A percentile compares a stretch with the other conserved stretches of the same genome.
phyloP scores from a whole-genome alignment of 768 basidiomycete genomes.

The Russula sp. region DNA sequence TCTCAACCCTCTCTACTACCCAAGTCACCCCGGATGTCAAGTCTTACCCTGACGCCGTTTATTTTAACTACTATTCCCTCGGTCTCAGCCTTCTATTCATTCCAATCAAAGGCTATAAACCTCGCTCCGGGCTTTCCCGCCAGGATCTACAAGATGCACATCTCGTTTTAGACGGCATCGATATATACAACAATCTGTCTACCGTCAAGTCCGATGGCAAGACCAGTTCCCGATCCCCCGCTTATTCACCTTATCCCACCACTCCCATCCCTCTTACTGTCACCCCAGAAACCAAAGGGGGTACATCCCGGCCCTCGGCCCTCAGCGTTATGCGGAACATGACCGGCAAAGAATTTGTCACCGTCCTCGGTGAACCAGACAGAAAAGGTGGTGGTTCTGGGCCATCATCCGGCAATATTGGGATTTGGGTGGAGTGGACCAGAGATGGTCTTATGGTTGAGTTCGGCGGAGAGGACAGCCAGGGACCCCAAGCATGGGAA shows the following conservation, averaged over 20 bases:
- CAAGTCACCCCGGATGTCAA: conserved; percentile 62
- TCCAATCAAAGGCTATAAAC: conserved; percentile 64
- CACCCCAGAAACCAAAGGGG: conserved; percentile 30
- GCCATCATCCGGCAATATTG: conserved; percentile 78
- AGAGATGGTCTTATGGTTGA: conserved; percentile 80
- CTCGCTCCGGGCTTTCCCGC: conserved; percentile 44
- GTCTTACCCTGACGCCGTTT: conserved; percentile 77
- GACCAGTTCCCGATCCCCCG: conserved; percentile 41
- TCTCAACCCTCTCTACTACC: conserved; percentile 37
- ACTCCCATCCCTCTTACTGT: conserved; percentile 53
- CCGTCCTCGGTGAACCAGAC: conserved; percentile 75
- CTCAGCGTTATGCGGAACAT: conserved; percentile 49
- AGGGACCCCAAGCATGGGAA: conserved; percentile 85
- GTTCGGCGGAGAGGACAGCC: conserved; percentile 74
- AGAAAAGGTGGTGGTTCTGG: conserved; percentile 89
- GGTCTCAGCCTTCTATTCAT: conserved; percentile 80
- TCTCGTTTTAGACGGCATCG: conserved; percentile 65
- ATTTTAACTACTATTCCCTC: conserved; percentile 77
- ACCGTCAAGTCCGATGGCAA: conserved; percentile 34
- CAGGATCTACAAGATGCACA: conserved; percentile 50
- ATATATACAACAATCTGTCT: conserved; percentile 70
- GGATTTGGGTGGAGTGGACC: conserved; percentile 93
- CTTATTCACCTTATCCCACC: conserved; percentile 56
- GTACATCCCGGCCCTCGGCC: conserved; percentile 38
- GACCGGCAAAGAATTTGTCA: conserved; percentile 77